phyloP scores from a whole-genome alignment of 2,329 filamentous ascomycete genomes.

The Chaetoscypha palmicola region DNA sequence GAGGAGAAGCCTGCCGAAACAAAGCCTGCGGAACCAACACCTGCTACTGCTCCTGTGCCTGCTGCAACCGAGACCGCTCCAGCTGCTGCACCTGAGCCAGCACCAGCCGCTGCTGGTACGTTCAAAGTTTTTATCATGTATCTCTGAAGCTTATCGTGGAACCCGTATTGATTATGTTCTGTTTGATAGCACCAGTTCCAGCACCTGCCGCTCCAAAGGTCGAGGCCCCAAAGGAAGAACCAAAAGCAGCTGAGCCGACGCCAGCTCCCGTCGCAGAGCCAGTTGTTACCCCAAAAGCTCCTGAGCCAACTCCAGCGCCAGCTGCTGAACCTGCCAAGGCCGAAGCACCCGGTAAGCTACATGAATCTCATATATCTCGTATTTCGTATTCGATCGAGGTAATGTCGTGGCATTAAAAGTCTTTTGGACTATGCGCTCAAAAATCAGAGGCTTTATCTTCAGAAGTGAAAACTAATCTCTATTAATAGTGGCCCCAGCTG shows the following conservation, averaged over 20 bases:
- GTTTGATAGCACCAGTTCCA: too few relatives aligned
- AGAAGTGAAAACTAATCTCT: neutral
- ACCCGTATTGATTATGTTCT: too few relatives aligned
- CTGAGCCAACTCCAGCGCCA: conserved; percentile 11
- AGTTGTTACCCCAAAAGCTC: too few relatives aligned
- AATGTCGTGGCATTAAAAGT: too few relatives aligned
- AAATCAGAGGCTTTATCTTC: neutral
- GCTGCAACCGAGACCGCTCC: conserved; percentile 19
- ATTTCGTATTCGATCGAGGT: too few relatives aligned
- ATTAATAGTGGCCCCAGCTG: conserved; percentile 8
- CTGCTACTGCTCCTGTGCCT: conserved; percentile 9
- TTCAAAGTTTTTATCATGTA: too few relatives aligned
- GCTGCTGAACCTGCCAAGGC: conserved; percentile 18
- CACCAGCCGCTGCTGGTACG: too few relatives aligned
- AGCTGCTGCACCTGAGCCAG: conserved; percentile 14
- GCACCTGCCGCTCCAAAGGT: neutral
- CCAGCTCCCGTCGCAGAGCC: conserved; percentile 1
- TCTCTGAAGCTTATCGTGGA: too few relatives aligned
- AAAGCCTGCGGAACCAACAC: conserved; percentile 14
- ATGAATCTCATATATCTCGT: too few relatives aligned
- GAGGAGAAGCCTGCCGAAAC: conserved; percentile 20
- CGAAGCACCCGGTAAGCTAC: conserved; percentile 11
- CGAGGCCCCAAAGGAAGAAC: conserved; percentile 16
- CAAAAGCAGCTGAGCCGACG: conserved; percentile 14
- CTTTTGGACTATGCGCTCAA: too few relatives aligned